Conservation (phyloP, 2,329 filamentous ascomycete genomes). For the Lachnellula subtilissima region DNA sequence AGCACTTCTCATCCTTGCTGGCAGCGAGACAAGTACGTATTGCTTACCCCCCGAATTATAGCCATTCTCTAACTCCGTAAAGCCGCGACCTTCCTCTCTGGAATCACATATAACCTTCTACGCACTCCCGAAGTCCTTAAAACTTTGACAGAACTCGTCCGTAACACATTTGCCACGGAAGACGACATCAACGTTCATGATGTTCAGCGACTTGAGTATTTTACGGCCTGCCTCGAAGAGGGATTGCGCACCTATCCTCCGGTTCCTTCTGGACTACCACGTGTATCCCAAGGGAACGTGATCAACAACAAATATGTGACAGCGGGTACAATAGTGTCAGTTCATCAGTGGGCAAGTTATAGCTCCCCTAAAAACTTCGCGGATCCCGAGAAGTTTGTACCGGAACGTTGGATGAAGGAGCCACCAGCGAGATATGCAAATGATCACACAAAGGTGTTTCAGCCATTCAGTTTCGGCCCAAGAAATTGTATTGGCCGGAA, state of each 20-base stretch:
- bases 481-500: slow-evolving; percentile 8
- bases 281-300: background rate
- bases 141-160: slow-evolving; percentile 2
- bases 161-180: background rate
- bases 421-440: background rate
- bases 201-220: slow-evolving; percentile 9
- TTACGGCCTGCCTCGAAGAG: slow-evolving; percentile 35
- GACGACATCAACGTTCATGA: background rate
- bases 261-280: background rate
- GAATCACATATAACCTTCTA: slow-evolving; percentile 5
- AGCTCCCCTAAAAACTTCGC: slow-evolving; percentile 1
- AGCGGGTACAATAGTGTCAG: slow-evolving; percentile 16
- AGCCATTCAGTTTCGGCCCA: slow-evolving; percentile 9
- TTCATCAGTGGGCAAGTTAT: background rate
- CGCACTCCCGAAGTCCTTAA: background rate
- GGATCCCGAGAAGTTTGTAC: slow-evolving; percentile 33
- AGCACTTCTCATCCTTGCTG: slow-evolving; percentile 29
- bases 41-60: background rate
- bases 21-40: slow-evolving; percentile 29
- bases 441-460: slow-evolving; percentile 1
- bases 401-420: slow-evolving; percentile 34
- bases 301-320: slow-evolving; percentile 1
- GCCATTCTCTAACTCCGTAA: background rate
- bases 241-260: slow-evolving; percentile 3
- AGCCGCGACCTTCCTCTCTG: slow-evolving; percentile 4